phyloP scores from a whole-genome alignment of 192 early-diverging fungal species.

The Umbelopsis ramanniana region DNA sequence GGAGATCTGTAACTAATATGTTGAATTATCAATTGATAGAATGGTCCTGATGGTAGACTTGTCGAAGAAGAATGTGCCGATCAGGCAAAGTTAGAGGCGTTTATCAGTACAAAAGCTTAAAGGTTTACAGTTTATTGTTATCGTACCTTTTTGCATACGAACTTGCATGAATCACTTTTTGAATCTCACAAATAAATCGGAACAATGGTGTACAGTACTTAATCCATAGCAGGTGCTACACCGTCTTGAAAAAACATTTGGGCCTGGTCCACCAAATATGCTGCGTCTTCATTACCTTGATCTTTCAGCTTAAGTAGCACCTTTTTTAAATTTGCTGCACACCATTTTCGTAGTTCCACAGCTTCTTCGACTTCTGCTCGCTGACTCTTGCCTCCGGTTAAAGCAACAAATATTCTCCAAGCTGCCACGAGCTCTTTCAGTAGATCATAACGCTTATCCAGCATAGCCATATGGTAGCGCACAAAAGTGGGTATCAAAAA shows the following conservation, averaged over 20 bases:
- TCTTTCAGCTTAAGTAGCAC: constrained; percentile 3
- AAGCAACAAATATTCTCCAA: constrained; percentile 42
- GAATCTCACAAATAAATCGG: too few species aligned
- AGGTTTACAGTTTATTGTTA: background rate
- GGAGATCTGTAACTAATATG: background rate
- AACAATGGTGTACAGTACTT: background rate
- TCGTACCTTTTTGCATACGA: too few species aligned
- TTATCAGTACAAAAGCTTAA: constrained; percentile 22
- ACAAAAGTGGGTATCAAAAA: constrained; percentile 46
- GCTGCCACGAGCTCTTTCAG: constrained; percentile 38
- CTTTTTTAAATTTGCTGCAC: constrained; percentile 13
- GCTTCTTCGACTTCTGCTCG: constrained; percentile 28
- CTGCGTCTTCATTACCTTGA: constrained; percentile 23
- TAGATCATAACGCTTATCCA: constrained; percentile 44
- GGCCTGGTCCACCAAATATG: constrained; percentile 23
- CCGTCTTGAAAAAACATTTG: background rate
- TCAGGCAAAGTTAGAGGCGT: constrained; percentile 22
- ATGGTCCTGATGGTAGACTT: constrained; percentile 33
- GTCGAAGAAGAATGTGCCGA: constrained; percentile 42
- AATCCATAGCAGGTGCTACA: background rate
- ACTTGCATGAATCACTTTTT: too few species aligned
- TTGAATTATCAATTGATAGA: constrained; percentile 11
- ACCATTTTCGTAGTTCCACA: constrained; percentile 28
- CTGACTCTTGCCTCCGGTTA: constrained; percentile 27
- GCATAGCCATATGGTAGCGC: constrained; percentile 48